Percentiles rank a stretch among this genome's conserved stretches.
phyloP scores from a whole-genome alignment of 139 green algal species.

The Trebouxia sp. region DNA sequence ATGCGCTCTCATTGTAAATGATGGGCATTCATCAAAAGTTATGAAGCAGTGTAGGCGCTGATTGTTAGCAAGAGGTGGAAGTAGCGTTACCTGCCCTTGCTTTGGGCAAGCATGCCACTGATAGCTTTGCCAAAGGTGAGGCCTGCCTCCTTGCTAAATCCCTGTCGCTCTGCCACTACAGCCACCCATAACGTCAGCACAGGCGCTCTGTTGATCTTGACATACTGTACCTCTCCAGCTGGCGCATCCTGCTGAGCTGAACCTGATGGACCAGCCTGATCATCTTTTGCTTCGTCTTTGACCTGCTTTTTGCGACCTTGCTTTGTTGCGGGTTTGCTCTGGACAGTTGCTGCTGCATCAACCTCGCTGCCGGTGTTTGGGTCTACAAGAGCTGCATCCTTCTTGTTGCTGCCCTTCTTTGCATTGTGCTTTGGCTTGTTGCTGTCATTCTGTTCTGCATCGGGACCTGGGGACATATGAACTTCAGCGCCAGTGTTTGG shows the following conservation, averaged over 20 bases:
- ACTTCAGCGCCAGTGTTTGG: constrained; percentile 4
- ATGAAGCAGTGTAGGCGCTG: not conserved
- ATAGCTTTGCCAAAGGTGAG: constrained; percentile 50
- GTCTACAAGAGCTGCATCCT: not conserved
- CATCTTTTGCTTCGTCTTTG: not conserved
- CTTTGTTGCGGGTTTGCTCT: not conserved
- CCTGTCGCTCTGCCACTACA: constrained; percentile 44
- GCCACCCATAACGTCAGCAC: constrained; percentile 53
- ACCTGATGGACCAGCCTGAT: not conserved
- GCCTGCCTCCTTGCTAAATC: constrained; percentile 38
- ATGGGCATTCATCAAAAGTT: too few species aligned
- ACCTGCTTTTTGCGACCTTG: not conserved
- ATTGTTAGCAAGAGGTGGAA: too few species aligned
- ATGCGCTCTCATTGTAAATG: too few species aligned
- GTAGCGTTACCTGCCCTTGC: constrained; percentile 37
- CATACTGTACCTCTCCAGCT: not conserved
- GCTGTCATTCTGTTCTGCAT: too few species aligned
- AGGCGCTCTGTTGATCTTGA: constrained; percentile 48
- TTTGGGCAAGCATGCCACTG: constrained; percentile 42
- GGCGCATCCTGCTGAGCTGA: not conserved
- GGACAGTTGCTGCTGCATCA: not conserved
- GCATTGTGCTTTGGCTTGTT: not conserved
- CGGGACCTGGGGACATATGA: not conserved
- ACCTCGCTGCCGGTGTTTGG: not conserved
- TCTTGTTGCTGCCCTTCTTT: too few species aligned